phyloP scores from a whole-genome alignment of 495 filamentous ascomycete genomes.

The Hypoxylon lienhwacheense region DNA sequence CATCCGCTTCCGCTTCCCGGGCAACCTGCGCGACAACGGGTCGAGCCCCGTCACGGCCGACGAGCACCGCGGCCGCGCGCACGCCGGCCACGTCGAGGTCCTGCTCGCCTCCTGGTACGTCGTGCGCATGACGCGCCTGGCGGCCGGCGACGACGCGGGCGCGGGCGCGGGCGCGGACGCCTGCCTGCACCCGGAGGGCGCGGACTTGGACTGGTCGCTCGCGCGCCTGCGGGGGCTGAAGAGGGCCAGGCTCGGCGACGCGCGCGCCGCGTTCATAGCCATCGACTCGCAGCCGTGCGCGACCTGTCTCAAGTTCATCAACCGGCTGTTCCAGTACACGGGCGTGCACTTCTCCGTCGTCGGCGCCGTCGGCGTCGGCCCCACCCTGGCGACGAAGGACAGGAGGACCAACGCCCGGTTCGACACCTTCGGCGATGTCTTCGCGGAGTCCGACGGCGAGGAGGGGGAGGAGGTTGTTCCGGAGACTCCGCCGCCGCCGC shows the following conservation, averaged over 20 bases:
- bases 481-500: neutral
- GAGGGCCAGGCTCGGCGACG: constrained; percentile 4
- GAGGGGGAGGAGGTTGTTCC: neutral
- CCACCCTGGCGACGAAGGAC: constrained; percentile 21
- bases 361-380: constrained; percentile 22
- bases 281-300: constrained; percentile 32
- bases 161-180: neutral
- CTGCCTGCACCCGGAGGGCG: too few species aligned
- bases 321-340: constrained; percentile 23
- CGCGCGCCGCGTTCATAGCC: constrained; percentile 13
- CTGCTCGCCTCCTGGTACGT: constrained; percentile 31
- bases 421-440: constrained; percentile 23
- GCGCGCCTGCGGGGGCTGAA: constrained; percentile 10
- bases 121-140: constrained; percentile 5
- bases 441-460: constrained; percentile 21
- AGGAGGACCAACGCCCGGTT: constrained; percentile 1
- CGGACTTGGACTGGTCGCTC: constrained; percentile 5
- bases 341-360: constrained; percentile 16
- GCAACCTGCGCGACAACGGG: constrained; percentile 21
- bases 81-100: constrained; percentile 36
- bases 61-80: constrained; percentile 27
- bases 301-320: constrained; percentile 26
- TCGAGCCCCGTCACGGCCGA: neutral
- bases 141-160: neutral
- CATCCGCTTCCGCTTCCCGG: constrained; percentile 27